phyloP scores from a whole-genome alignment of 2,329 filamentous ascomycete genomes.

The Botryotinia globosa region DNA sequence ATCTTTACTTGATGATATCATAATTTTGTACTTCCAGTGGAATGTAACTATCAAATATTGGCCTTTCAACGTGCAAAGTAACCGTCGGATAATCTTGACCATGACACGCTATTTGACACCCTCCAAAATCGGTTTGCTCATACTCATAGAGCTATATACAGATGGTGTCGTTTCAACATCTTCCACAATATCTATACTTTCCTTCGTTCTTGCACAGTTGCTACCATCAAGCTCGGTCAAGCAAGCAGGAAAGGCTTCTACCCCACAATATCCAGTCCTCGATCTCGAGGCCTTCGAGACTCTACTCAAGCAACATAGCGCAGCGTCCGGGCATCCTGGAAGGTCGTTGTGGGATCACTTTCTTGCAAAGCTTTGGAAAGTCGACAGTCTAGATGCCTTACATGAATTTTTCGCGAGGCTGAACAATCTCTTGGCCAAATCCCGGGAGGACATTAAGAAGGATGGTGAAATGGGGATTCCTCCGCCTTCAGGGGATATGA shows the following conservation, averaged over 20 bases:
- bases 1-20: neutral
- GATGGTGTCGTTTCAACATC: slow-evolving; percentile 65
- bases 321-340: slow-evolving; percentile 62
- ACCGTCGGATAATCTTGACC: slow-evolving; percentile 6
- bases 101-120: slow-evolving; percentile 89
- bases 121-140: slow-evolving; percentile 78
- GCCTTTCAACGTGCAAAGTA: neutral
- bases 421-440: slow-evolving; percentile 56
- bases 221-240: slow-evolving; percentile 47
- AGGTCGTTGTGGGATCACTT: slow-evolving; percentile 86
- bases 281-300: slow-evolving; percentile 59
- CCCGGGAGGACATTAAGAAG: slow-evolving; percentile 57
- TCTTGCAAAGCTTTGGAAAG: slow-evolving; percentile 75
- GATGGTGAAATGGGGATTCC: slow-evolving; percentile 53
- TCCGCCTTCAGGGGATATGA: slow-evolving; percentile 48
- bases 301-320: slow-evolving; percentile 52
- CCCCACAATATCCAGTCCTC: slow-evolving; percentile 47
- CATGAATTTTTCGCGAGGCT: slow-evolving; percentile 69
- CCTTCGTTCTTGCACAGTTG: slow-evolving; percentile 73
- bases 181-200: slow-evolving; percentile 72
- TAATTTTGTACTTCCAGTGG: neutral
- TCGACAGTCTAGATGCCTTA: slow-evolving; percentile 79
- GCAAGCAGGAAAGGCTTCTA: slow-evolving; percentile 18
- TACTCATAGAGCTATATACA: slow-evolving; percentile 77
- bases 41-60: neutral